Evolutionary conservation across 441 rosid species (phyloP), one percentile per base, ranked within the genome.

Genomic region (Breynia disticha): DNA sequence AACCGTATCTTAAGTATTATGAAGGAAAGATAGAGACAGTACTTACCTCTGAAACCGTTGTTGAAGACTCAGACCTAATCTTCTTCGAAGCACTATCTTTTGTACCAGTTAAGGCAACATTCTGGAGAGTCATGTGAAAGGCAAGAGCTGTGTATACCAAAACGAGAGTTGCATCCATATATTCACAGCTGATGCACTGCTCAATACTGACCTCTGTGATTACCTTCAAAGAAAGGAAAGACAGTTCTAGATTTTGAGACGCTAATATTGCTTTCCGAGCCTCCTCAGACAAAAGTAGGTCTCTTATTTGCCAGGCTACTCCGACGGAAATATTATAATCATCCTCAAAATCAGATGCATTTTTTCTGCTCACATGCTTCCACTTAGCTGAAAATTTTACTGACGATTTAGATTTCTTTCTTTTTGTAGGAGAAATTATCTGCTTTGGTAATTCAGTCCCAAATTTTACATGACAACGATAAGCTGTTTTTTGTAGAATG

Each of bases 301-400:
- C 90, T 72, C 80, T 87, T 70, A 93, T 70, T 62, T 93, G 97
- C 96, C 97, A 93, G 44, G 97, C 83, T 76, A 86, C 68, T 66
- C 96, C 99, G 42, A 78, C 76, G 66, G 93, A 76, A 64, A 74
- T 61, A 46, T 55, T 68, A 69, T 84, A 89, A 72, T 83, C 95
- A 48, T 81, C 80, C 69, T 77, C 72, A 47, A 89, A 80, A 77
- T 66, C 78, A 37, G 77, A 62, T 38, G 78, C 66, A 55, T 49
- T 74, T 72, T 73, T 81, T 41, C 77, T 73, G 18, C 76, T 65
- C 28, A 57, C 69, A 63, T 74, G 78, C 65, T 73, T 83, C 88
- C 90, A 77, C 67, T 78, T 84, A 24, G 67, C 79, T 17, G 79
- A 72, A 66, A 46, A 49, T 72, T 77, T 79, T 45, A 60, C 67